Evolutionary conservation across 805 yeast species (phyloP), one percentile per base, ranked within the genome.

Genomic region (Candida sphagnicola): DNA sequence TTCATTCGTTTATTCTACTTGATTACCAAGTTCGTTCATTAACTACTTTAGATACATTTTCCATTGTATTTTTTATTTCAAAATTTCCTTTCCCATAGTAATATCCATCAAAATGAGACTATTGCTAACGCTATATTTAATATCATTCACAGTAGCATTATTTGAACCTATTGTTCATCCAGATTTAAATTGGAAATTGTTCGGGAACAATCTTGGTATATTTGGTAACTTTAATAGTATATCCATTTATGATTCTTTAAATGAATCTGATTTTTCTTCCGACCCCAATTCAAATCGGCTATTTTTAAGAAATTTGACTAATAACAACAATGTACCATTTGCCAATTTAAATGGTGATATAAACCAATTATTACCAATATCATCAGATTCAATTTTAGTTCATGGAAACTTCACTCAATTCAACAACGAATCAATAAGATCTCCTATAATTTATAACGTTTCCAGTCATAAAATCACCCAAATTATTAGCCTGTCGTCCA

Each of bases 391-490:
- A 4, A 50, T 65, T 14, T 49, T 68, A 17, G 42, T 68, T 16
- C 52, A 51, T 26, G 74, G 74, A 3, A 53, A 65, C 44, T 69
- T 66, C 47, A 49, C 65, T 23, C 21, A 46, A n/a, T 46, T 67
- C 43, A 64, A 65, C 39, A 50, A 51, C 39, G 31, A 51, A 12
- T 24, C 45, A 2, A 47, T 53, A 34, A 41, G 31, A 34, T 48
- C 63, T 11, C 74, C 74, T 4, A 51, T 66, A n/a, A 57, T 67
- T 25, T 62, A 49, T 45, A 64, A 65, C 39, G 43, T 58, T 23
- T 43, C 66, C 21, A 50, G 54, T 34, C 49, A 53, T 13, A 46
- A 47, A 11, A 37, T 59, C 13, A 46, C 58, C 17, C 36, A 51
- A 21, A 46, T 67, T 18, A 49, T 62, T 31, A 39, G 49, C 2